These are phyloP conservation scores for Daldinia bambusicola DNA, from an alignment of 495 filamentous ascomycete species.

Conservation along the genomic window DNA sequence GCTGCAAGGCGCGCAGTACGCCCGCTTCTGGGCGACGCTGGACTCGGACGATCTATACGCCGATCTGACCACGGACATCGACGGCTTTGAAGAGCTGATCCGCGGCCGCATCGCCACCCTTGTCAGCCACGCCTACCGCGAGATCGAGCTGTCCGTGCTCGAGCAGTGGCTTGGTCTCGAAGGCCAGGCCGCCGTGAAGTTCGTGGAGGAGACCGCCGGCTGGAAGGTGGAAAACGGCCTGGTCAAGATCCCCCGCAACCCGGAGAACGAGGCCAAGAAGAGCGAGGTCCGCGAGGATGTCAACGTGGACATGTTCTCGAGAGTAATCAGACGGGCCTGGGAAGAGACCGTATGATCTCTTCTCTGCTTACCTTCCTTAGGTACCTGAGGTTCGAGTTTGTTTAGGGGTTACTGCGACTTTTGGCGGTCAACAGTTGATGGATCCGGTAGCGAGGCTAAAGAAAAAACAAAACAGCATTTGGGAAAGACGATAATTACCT, in stretches of 20 bases:
- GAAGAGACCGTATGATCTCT: slow-evolving; percentile 81
- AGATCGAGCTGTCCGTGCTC: slow-evolving; percentile 77
- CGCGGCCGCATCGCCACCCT: slow-evolving; percentile 90
- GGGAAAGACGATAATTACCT: slow-evolving; percentile 27
- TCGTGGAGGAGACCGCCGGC: slow-evolving; percentile 83
- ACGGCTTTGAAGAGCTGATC: slow-evolving; percentile 96
- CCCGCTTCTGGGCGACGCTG: slow-evolving; percentile 90
- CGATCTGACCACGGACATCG: slow-evolving; percentile 91
- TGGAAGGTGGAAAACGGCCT: slow-evolving; percentile 75
- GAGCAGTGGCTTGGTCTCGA: slow-evolving; percentile 90
- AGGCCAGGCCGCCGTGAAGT: slow-evolving; percentile 76
- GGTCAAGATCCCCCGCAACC: slow-evolving; percentile 83
- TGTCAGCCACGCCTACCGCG: slow-evolving; percentile 86
- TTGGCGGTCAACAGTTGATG: slow-evolving; percentile 18
- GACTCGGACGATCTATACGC: slow-evolving; percentile 96
- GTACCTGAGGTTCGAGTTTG: no score
- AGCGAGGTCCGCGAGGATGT: slow-evolving; percentile 96
- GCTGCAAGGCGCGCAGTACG: slow-evolving; percentile 86
- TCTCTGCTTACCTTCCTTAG: not conserved
- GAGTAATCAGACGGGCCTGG: slow-evolving; percentile 85
- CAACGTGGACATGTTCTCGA: slow-evolving; percentile 86
- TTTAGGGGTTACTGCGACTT: not conserved
- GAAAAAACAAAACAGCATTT: slow-evolving; percentile 26
- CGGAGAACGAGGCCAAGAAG: slow-evolving; percentile 98
- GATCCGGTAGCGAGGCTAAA: slow-evolving; percentile 24